These are phyloP conservation scores for Iberis amara DNA, from an alignment of 441 rosid species.

Conservation along the genomic window DNA sequence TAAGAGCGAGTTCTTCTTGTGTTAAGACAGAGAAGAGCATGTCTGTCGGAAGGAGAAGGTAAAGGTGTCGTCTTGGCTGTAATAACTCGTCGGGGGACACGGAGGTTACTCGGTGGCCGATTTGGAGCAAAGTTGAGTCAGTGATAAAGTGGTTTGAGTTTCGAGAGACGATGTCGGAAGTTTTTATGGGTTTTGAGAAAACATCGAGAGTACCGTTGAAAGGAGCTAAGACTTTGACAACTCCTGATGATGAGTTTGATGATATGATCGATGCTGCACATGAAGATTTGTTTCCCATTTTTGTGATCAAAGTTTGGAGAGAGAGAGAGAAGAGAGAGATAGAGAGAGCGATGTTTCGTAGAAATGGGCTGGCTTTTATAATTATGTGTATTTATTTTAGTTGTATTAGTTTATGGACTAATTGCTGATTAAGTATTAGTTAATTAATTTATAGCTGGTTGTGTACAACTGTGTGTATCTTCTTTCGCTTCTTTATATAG, in stretches of 20 bases:
- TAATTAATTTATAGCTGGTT: conserved; percentile 23
- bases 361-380: conserved; percentile 24
- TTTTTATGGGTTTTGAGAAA: conserved; percentile 29
- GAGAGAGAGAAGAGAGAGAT: conserved; percentile 1
- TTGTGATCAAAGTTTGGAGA: conserved; percentile 11
- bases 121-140: conserved; percentile 30
- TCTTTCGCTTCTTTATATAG: conserved; percentile 22
- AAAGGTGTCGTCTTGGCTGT: conserved; percentile 29
- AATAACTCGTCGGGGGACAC: conserved; percentile 22
- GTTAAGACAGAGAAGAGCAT: conserved; percentile 35
- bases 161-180: conserved; percentile 27
- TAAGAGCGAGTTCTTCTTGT: conserved; percentile 30
- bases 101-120: conserved; percentile 27
- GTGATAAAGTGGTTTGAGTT: conserved; percentile 24
- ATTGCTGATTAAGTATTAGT: conserved; percentile 20
- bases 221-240: conserved; percentile 31
- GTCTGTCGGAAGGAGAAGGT: conserved; percentile 30
- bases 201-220: conserved; percentile 25
- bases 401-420: conserved; percentile 21
- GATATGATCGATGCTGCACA: conserved; percentile 28
- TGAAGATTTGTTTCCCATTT: conserved; percentile 36
- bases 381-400: conserved; percentile 18
- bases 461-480: conserved; percentile 31
- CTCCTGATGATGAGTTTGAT: conserved; percentile 25
- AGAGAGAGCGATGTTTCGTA: neutral